These are phyloP conservation scores for Salvia miltiorrhiza DNA, from an alignment of 257 asterid species.

Conservation along the genomic window DNA sequence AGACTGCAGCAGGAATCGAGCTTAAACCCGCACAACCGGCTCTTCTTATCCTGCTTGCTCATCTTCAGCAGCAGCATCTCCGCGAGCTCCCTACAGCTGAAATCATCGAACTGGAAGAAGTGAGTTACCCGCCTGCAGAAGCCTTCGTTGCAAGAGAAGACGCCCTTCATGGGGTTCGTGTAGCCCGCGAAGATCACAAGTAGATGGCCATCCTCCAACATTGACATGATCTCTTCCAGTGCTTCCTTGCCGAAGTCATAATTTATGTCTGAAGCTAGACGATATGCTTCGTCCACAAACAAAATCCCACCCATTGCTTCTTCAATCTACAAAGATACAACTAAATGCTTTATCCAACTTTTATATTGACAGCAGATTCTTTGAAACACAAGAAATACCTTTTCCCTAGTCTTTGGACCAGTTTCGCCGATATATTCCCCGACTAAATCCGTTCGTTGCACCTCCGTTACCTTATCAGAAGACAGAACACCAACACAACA, in stretches of 20 bases:
- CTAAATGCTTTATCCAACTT: no score
- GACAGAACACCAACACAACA: slow-evolving; percentile 71
- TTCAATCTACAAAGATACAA: slow-evolving; percentile 56
- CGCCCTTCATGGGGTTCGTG: slow-evolving; percentile 84
- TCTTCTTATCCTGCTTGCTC: slow-evolving; percentile 49
- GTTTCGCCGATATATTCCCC: slow-evolving; percentile 88
- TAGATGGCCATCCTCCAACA: slow-evolving; percentile 68
- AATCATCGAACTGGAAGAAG: slow-evolving; percentile 67
- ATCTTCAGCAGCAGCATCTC: slow-evolving; percentile 71
- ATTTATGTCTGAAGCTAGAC: slow-evolving; percentile 47
- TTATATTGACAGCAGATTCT: no score
- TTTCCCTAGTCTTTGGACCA: slow-evolving; percentile 76
- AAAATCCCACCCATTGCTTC: slow-evolving; percentile 89
- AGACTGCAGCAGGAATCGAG: slow-evolving; percentile 50
- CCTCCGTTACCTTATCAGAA: slow-evolving; percentile 58
- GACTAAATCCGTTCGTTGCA: slow-evolving; percentile 76
- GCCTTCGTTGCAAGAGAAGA: slow-evolving; percentile 73
- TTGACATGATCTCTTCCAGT: slow-evolving; percentile 89
- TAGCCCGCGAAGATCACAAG: slow-evolving; percentile 89
- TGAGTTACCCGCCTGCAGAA: slow-evolving; percentile 83
- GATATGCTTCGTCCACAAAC: slow-evolving; percentile 84
- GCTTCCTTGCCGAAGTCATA: slow-evolving; percentile 62
- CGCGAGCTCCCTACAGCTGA: slow-evolving; percentile 60
- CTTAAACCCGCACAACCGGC: slow-evolving; percentile 62
- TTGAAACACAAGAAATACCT: slow-evolving; percentile 31